phyloP scores from a whole-genome alignment of 2,329 filamentous ascomycete genomes.

The Aspergillus cejpii region DNA sequence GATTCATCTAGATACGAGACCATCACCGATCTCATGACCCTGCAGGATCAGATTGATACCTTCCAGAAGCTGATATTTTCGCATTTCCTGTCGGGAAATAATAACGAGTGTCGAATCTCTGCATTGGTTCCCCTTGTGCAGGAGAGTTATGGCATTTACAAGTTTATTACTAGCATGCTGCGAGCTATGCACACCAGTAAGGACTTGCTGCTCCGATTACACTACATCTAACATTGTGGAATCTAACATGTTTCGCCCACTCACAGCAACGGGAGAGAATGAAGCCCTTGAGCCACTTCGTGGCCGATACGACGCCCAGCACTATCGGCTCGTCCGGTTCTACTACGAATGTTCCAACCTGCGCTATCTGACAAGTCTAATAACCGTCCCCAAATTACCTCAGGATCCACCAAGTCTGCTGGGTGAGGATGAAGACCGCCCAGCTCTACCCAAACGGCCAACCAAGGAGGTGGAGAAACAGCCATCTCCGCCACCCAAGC shows the following conservation, averaged over 20 bases:
- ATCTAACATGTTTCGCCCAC: conserved; percentile 8
- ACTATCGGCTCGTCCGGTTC: conserved; percentile 93
- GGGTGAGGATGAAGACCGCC: conserved; percentile 74
- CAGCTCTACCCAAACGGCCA: conserved; percentile 72
- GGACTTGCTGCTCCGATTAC: conserved; percentile 28
- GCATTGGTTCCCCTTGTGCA: conserved; percentile 88
- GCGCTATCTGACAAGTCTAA: conserved; percentile 89
- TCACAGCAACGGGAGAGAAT: conserved; percentile 75
- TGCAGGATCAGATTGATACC: conserved; percentile 96
- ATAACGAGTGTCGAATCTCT: conserved; percentile 95
- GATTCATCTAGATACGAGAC: conserved; percentile 61
- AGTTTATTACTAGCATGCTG: conserved; percentile 99
- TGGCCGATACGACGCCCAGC: conserved; percentile 85
- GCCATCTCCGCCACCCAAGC: conserved; percentile 61
- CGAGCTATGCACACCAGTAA: conserved; percentile 92
- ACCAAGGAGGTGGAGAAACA: conserved; percentile 61
- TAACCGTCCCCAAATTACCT: conserved; percentile 90
- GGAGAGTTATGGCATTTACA: conserved; percentile 98
- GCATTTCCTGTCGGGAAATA: conserved; percentile 81
- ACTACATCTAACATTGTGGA: neutral
- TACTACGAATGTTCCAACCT: conserved; percentile 99
- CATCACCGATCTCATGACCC: conserved; percentile 88
- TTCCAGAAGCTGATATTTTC: conserved; percentile 99
- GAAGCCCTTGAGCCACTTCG: conserved; percentile 85
- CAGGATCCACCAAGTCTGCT: conserved; percentile 88